Evolutionary conservation across 257 asterid species (phyloP).

Genomic region (Orobanche coerulescens): DNA sequence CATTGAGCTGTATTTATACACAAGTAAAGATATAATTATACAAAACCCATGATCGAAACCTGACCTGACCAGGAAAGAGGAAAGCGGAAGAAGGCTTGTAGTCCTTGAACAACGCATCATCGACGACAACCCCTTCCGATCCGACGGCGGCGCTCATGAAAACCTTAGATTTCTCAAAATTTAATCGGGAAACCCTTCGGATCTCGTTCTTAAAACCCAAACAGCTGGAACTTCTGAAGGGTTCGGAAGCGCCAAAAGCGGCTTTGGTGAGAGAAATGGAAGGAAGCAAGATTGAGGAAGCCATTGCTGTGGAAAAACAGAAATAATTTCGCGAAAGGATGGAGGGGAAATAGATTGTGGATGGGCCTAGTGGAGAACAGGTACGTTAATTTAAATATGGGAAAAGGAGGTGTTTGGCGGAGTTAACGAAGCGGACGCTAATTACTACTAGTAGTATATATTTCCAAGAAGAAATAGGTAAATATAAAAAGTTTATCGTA

Average conservation of each 20-base stretch:
- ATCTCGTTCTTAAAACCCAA: slow-evolving; percentile 42
- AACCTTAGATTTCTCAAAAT: slow-evolving; percentile 58
- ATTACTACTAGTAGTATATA: too few relatives aligned
- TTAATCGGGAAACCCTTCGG: slow-evolving; percentile 27
- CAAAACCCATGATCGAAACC: slow-evolving; percentile 4
- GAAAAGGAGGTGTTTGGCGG: slow-evolving; percentile 36
- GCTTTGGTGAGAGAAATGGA: slow-evolving; percentile 38
- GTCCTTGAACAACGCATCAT: slow-evolving; percentile 63
- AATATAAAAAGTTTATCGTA: too few relatives aligned
- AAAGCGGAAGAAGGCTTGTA: slow-evolving; percentile 78
- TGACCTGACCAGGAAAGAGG: slow-evolving; percentile 96
- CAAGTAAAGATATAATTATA: not conserved
- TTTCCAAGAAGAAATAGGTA: too few relatives aligned
- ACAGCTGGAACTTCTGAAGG: slow-evolving; percentile 28
- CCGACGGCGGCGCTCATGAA: slow-evolving; percentile 63
- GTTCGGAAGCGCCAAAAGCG: slow-evolving; percentile 23
- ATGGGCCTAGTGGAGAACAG: slow-evolving; percentile 22
- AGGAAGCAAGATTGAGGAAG: slow-evolving; percentile 47
- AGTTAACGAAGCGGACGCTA: slow-evolving; percentile 40
- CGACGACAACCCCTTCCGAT: slow-evolving; percentile 45
- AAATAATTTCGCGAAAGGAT: not conserved
- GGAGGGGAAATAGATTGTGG: not conserved
- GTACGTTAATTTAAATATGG: slow-evolving; percentile 24
- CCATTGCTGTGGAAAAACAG: slow-evolving; percentile 34
- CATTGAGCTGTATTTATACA: not conserved